Percentiles rank a stretch among this genome's conserved stretches.
These are phyloP conservation scores for Podospora comata DNA, from an alignment of 495 filamentous ascomycete genomes.

Conservation along the genomic window DNA sequence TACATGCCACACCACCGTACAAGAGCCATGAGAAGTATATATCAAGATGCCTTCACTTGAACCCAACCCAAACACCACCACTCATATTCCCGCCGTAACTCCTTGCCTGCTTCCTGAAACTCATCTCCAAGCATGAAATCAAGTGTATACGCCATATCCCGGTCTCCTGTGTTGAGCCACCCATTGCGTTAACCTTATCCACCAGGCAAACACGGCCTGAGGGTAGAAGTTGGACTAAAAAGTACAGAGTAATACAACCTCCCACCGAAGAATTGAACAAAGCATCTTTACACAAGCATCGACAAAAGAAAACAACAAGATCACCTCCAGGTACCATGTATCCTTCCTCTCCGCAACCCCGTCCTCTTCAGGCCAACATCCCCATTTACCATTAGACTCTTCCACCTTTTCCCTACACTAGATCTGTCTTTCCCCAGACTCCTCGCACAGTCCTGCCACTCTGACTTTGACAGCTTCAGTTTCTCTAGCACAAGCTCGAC, in stretches of 20 bases:
- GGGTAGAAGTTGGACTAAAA: not conserved
- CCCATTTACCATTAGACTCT: conserved; percentile 58
- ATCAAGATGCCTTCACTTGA: not conserved
- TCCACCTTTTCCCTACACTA: conserved; percentile 68
- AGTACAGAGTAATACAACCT: not conserved
- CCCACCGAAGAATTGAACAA: not conserved
- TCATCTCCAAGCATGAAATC: not conserved
- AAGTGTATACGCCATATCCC: not conserved
- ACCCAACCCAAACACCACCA: not conserved
- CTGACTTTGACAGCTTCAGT: conserved; percentile 64
- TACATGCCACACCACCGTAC: not conserved
- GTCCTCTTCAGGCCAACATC: conserved; percentile 57
- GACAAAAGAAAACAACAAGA: conserved; percentile 8
- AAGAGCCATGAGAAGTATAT: not conserved
- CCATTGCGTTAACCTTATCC: not conserved
- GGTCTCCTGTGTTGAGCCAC: not conserved
- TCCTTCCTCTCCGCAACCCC: conserved; percentile 40
- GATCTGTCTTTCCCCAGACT: conserved; percentile 63
- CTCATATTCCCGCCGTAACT: not conserved
- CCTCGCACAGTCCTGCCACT: conserved; percentile 77
- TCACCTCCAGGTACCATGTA: conserved; percentile 54
- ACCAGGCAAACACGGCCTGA: not conserved
- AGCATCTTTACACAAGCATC: not conserved
- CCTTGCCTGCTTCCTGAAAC: not conserved
- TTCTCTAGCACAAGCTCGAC: conserved; percentile 74